Percentiles rank a stretch among this genome's conserved stretches.
These are phyloP conservation scores for Nitzschia putrida DNA, from an alignment of 108 stramenopile species.

Conservation along the genomic window DNA sequence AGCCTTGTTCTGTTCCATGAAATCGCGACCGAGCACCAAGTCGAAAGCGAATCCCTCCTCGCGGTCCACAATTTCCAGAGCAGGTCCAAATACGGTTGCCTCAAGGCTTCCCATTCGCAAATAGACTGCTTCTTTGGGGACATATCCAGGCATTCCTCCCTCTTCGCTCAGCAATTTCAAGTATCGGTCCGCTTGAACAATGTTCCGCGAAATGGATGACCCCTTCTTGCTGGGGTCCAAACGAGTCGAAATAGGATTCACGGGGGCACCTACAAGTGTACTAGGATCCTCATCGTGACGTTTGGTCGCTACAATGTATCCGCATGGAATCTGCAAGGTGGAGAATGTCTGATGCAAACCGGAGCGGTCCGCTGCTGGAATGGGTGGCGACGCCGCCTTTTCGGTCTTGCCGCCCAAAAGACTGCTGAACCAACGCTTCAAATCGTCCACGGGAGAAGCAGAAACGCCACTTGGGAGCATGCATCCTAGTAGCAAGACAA, in stretches of 20 bases:
- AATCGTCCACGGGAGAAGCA: no score
- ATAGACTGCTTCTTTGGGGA: not conserved
- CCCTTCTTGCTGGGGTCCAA: slow-evolving; percentile 4
- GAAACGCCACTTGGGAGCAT: no score
- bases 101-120: slow-evolving; percentile 18
- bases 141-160: not conserved
- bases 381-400: not conserved
- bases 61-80: not conserved
- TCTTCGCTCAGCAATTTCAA: slow-evolving; percentile 6
- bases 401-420: not conserved
- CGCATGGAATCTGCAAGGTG: slow-evolving; percentile 8
- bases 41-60: slow-evolving; percentile 5
- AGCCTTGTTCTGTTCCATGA: slow-evolving; percentile 9
- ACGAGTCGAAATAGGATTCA: slow-evolving; percentile 1
- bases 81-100: slow-evolving; percentile 1
- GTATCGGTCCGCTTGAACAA: slow-evolving; percentile 10
- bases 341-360: slow-evolving; percentile 3
- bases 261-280: not conserved
- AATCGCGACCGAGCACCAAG: slow-evolving; percentile 8
- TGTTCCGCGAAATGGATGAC: slow-evolving; percentile 2
- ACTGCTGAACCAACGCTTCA: not conserved
- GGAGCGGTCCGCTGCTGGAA: not conserved
- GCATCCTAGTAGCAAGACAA: no score
- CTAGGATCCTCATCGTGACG: slow-evolving; percentile 6
- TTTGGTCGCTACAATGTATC: slow-evolving; percentile 11